Conservation (phyloP, 2,329 filamentous ascomycete species). For the Aspergillus fumigatus region DNA sequence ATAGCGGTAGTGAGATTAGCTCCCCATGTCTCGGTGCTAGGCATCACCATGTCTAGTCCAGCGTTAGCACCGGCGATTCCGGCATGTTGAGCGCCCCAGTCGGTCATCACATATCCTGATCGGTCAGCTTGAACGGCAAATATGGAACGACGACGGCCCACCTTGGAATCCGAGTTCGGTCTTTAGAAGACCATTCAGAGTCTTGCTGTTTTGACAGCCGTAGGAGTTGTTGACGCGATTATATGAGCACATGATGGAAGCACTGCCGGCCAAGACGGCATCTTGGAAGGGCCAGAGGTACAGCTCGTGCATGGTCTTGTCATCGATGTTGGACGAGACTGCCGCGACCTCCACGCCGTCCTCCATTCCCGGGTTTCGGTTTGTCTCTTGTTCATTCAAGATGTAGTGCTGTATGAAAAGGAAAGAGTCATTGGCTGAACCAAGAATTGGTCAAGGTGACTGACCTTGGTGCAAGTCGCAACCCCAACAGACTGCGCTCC, state of each 20-base stretch:
- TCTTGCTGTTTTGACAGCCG: constrained; percentile 71
- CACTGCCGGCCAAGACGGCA: constrained; percentile 53
- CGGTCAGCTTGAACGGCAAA: neutral
- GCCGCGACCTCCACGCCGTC: constrained; percentile 29
- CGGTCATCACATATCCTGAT: constrained; percentile 70
- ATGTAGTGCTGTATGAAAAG: constrained; percentile 49
- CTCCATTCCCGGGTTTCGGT: constrained; percentile 12
- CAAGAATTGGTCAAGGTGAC: neutral
- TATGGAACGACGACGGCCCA: neutral
- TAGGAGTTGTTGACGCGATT: constrained; percentile 74
- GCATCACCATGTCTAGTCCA: constrained; percentile 25
- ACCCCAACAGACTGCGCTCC: constrained; percentile 44
- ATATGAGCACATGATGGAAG: constrained; percentile 57
- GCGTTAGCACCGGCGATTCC: constrained; percentile 21
- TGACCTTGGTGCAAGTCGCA: constrained; percentile 33
- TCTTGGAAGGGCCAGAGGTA: constrained; percentile 66
- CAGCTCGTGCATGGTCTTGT: constrained; percentile 60
- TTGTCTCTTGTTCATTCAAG: constrained; percentile 56
- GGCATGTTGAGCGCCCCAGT: constrained; percentile 73
- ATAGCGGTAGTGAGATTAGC: constrained; percentile 51
- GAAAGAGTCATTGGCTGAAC: neutral
- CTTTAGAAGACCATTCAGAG: constrained; percentile 72
- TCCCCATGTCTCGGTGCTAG: constrained; percentile 12
- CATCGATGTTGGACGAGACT: constrained; percentile 59
- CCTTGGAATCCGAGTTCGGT: constrained; percentile 68